phyloP scores from a whole-genome alignment of 306 rosid species.

The Quercus glauca region DNA sequence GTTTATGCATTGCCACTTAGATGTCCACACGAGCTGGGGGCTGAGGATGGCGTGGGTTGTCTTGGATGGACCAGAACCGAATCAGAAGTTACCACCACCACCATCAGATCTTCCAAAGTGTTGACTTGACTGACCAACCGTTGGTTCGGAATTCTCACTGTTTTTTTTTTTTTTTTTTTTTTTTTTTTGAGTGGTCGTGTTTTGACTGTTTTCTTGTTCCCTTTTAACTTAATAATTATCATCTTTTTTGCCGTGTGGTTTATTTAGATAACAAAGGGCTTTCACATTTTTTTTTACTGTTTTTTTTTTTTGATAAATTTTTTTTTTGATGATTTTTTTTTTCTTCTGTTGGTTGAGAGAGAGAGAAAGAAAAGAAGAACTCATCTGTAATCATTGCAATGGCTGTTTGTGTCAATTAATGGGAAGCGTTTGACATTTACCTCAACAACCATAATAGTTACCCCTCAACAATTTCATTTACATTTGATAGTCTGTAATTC shows the following conservation, averaged over 20 bases:
- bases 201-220: neutral
- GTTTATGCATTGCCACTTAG: slow-evolving; percentile 94
- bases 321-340: neutral
- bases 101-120: slow-evolving; percentile 83
- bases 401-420: neutral
- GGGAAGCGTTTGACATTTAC: no score
- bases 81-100: slow-evolving; percentile 79
- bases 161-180: neutral
- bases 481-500: neutral
- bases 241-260: slow-evolving; percentile 26
- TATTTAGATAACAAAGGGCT: slow-evolving; percentile 15
- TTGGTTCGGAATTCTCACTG: slow-evolving; percentile 11
- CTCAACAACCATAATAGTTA: neutral
- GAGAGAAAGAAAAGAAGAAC: no score
- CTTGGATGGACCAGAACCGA: slow-evolving; percentile 52
- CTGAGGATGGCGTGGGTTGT: slow-evolving; percentile 86
- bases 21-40: slow-evolving; percentile 91
- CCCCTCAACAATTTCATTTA: neutral
- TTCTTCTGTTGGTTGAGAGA: neutral
- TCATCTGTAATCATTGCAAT: no score
- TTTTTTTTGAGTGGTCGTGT: neutral
- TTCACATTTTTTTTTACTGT: neutral
- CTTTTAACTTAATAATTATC: neutral
- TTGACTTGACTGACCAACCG: slow-evolving; percentile 33
- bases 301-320: no score